A percentile compares a stretch with the other conserved stretches of the same genome.
These are phyloP conservation scores for Colletotrichum melonis DNA, from an alignment of 2,329 filamentous ascomycete genomes.

Conservation along the genomic window DNA sequence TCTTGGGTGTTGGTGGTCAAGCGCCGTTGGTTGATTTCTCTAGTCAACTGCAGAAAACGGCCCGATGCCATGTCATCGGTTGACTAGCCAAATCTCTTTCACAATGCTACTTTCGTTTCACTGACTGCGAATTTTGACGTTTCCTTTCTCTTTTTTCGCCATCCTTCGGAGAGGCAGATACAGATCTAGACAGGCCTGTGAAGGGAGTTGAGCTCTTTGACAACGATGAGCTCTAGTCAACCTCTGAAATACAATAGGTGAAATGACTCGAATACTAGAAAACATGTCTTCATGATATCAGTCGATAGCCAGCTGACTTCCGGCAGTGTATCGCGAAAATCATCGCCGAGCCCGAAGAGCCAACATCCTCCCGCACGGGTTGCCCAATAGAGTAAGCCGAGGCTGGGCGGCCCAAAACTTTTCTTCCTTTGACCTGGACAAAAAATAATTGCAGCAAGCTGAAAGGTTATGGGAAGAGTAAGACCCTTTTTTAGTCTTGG, in stretches of 20 bases:
- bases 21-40: neutral
- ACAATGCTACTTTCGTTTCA: neutral
- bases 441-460: neutral
- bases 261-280: too few relatives aligned
- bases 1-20: conserved; percentile 17
- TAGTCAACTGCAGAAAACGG: neutral
- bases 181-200: too few relatives aligned
- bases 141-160: too few relatives aligned
- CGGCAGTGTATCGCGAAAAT: conserved; percentile 6
- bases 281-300: neutral
- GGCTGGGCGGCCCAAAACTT: conserved; percentile 18
- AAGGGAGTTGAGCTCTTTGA: neutral
- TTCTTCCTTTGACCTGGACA: neutral
- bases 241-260: too few relatives aligned
- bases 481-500: conserved; percentile 16
- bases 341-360: conserved; percentile 21
- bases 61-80: neutral
- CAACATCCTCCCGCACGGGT: conserved; percentile 17
- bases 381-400: conserved; percentile 29
- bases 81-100: neutral
- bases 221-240: neutral
- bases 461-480: neutral
- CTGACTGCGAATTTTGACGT: too few relatives aligned
- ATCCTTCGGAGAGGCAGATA: too few relatives aligned
- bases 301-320: neutral